Evolutionary conservation across 2,329 filamentous ascomycete genomes (phyloP).

Genomic region (Alternaria alternata): DNA sequence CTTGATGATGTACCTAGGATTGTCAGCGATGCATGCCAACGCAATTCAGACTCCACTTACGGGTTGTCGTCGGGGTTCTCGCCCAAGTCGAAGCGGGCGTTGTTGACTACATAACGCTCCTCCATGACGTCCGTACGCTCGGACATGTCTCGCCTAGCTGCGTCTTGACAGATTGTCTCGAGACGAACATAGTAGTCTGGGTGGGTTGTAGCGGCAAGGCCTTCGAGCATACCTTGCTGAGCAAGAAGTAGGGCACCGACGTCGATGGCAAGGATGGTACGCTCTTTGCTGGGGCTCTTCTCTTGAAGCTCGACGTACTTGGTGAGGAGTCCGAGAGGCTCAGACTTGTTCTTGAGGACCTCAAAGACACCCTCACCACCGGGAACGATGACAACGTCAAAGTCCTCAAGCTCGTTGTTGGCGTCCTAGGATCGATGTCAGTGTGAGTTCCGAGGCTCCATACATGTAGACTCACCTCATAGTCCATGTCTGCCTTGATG

Average conservation of each 20-base stretch:
- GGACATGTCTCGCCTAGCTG: conserved; percentile 71
- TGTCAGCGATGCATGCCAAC: conserved; percentile 53
- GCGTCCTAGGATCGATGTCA: conserved; percentile 62
- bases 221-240: conserved; percentile 77
- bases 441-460: neutral
- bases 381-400: conserved; percentile 80
- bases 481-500: conserved; percentile 77
- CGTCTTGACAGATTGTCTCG: conserved; percentile 81
- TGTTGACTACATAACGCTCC: conserved; percentile 89
- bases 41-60: conserved; percentile 21
- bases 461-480: conserved; percentile 56
- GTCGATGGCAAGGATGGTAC: conserved; percentile 81
- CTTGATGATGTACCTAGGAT: conserved; percentile 80
- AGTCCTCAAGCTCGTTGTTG: conserved; percentile 74
- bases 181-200: conserved; percentile 81
- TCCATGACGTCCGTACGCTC: conserved; percentile 86
- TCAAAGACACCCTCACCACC: conserved; percentile 71
- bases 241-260: conserved; percentile 81
- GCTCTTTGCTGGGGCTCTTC: conserved; percentile 79
- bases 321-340: conserved; percentile 70
- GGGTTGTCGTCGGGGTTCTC: conserved; percentile 79
- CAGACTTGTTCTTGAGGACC: conserved; percentile 71
- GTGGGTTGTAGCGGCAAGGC: conserved; percentile 82
- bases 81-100: conserved; percentile 82
- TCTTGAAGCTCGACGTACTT: conserved; percentile 82